Evolutionary conservation across 2,329 filamentous ascomycete genomes (phyloP), one percentile per base, ranked within the genome.

Genomic region (Leptographium radiaticola): DNA sequence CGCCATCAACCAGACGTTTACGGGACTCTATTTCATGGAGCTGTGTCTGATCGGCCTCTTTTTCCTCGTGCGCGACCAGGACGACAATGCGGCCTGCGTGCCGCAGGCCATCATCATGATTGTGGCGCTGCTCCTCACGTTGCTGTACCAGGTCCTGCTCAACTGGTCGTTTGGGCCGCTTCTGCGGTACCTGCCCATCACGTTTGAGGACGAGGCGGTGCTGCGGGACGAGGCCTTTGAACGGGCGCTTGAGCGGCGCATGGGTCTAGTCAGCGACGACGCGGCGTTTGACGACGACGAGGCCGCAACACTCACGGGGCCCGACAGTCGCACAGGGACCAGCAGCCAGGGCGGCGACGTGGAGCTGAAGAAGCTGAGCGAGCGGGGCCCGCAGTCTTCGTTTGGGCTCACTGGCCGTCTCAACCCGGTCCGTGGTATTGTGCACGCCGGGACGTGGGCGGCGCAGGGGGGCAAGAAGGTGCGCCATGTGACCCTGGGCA

Each of bases 1-100:
- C 39, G 93, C 93, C 1, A 87, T 97, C 69, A 96, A 96, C 64
- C 91, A 96, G 65, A 86, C 93, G 0, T 97, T 98, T 64, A 93
- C 89, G 0, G 93, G 93, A 0, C 71, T 98, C 0, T 98, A 98
- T 63, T 81, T 96, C 57, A 93, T 98, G 84, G 89, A 97, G 63
- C 73, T 96, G 2, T 90, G 85, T 61, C 75, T 97, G 54, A 84
- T 95, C 46, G 93, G 90, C 39, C 74, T 96, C 25, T 97, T 97
- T 70, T 89, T 96, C 69, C 74, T 95, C 25, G 80, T 85, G 3
- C 65, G 73, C 40, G 76, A 89, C 56, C 72, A 77, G 1, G 47
- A 78, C 0, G 72, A 72, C 0, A 63, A 73, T 0, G 71, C 74
- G 9, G 71, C 76, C 0, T 93, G 88, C 64, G 75, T 84, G 25